A percentile compares a stretch with the other conserved stretches of the same genome.
These are phyloP conservation scores for Dendrocalamus latiflorus DNA, from an alignment of 202 grass and related monocot species.

Conservation along the genomic window DNA sequence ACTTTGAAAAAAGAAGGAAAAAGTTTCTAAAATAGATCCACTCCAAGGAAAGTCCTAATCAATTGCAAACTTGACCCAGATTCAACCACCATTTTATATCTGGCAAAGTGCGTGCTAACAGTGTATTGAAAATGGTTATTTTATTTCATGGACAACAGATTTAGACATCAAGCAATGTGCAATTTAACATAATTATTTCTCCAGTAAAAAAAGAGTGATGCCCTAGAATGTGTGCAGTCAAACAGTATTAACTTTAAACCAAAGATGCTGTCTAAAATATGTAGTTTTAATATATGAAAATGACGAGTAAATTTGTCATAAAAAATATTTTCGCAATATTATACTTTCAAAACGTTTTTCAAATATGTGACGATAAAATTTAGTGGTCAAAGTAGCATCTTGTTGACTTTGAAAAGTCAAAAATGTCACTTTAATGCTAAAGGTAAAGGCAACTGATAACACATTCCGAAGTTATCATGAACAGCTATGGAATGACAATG, in stretches of 20 bases:
- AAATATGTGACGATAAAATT: background rate
- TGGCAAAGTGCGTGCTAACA: background rate
- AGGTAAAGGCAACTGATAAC: background rate
- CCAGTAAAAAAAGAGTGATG: background rate
- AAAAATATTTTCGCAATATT: background rate
- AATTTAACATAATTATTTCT: background rate
- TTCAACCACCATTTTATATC: background rate
- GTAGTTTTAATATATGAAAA: background rate
- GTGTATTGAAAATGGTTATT: background rate
- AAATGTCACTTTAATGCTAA: background rate
- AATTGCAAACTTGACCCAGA: background rate
- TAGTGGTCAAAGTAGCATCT: background rate
- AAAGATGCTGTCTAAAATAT: background rate
- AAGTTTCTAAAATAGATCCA: background rate
- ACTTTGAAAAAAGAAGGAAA: background rate
- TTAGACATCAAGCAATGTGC: background rate
- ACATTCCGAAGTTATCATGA: background rate
- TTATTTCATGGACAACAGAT: background rate
- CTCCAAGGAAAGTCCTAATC: background rate
- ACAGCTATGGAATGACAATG: background rate
- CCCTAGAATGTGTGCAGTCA: too few relatives aligned
- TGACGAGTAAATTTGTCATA: background rate
- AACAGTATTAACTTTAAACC: too few relatives aligned
- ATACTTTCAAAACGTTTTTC: background rate
- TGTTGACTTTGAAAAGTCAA: background rate